phyloP scores from a whole-genome alignment of 2,329 filamentous ascomycete species.

The Stachybotrys chlorohalonatus region DNA sequence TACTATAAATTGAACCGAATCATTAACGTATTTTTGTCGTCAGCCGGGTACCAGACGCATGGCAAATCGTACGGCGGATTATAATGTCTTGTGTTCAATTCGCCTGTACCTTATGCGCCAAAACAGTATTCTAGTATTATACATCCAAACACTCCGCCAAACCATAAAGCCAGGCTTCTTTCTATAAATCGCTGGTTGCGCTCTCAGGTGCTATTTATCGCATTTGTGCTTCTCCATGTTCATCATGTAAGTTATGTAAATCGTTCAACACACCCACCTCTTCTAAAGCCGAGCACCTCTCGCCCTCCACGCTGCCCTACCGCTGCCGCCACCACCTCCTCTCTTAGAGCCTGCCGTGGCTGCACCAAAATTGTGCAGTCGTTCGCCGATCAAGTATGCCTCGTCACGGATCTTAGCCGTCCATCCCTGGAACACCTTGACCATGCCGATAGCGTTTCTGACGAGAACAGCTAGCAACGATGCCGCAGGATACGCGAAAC shows the following conservation, averaged over 20 bases:
- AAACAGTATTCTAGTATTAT: background rate
- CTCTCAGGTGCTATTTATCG: background rate
- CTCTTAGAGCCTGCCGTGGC: constrained; percentile 26
- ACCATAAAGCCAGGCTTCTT: background rate
- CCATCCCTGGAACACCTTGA: constrained; percentile 63
- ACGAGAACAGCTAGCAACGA: constrained; percentile 38
- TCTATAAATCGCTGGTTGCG: background rate
- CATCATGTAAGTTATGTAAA: background rate
- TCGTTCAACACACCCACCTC: background rate
- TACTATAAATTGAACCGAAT: too few species aligned
- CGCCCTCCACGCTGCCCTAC: constrained; percentile 22
- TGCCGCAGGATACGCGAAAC: constrained; percentile 61
- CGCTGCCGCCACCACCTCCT: constrained; percentile 11
- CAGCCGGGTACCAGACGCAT: too few species aligned
- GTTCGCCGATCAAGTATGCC: constrained; percentile 90
- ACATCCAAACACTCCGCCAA: background rate
- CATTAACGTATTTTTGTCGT: too few species aligned
- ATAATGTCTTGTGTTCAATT: too few species aligned
- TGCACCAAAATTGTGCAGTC: constrained; percentile 82
- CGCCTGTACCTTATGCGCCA: background rate
- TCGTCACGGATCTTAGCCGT: constrained; percentile 79
- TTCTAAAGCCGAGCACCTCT: constrained; percentile 16
- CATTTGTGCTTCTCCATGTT: background rate
- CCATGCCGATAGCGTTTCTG: constrained; percentile 37
- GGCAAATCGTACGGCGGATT: too few species aligned